Conservation (phyloP, 352 stramenopile species). For the Globisporangium iwayamae region DNA sequence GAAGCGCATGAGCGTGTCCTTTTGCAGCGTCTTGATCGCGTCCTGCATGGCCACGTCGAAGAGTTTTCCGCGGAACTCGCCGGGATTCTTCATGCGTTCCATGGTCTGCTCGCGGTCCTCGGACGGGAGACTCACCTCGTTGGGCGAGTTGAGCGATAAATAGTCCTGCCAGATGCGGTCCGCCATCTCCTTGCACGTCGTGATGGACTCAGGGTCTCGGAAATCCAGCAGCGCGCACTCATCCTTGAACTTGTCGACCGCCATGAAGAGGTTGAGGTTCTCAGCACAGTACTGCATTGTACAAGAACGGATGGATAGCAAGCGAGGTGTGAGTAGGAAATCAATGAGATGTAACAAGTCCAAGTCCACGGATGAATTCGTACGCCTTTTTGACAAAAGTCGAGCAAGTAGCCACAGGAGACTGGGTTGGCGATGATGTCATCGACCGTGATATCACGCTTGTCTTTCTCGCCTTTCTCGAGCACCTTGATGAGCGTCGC, state of each 20-base stretch:
- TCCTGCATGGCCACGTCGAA: constrained; percentile 83
- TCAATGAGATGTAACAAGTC: not conserved
- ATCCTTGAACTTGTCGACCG: constrained; percentile 85
- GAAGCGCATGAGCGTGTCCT: constrained; percentile 76
- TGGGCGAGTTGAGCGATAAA: constrained; percentile 79
- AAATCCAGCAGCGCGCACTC: constrained; percentile 76
- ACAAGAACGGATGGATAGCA: not conserved
- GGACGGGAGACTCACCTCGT: constrained; percentile 77
- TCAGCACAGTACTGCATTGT: constrained; percentile 64
- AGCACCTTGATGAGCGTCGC: constrained; percentile 58
- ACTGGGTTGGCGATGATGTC: constrained; percentile 86
- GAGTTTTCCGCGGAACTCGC: constrained; percentile 71
- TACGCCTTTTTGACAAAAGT: constrained; percentile 86
- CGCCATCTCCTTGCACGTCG: constrained; percentile 81
- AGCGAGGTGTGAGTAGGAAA: not conserved
- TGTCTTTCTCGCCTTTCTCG: constrained; percentile 67
- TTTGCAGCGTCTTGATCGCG: constrained; percentile 81
- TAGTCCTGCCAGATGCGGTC: constrained; percentile 84
- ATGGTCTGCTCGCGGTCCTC: constrained; percentile 78
- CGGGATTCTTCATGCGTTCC: constrained; percentile 80
- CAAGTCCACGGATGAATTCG: constrained; percentile 8
- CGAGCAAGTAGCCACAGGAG: constrained; percentile 78
- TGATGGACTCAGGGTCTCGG: constrained; percentile 69
- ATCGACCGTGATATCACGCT: constrained; percentile 78
- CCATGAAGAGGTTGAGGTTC: constrained; percentile 88